phyloP scores from a whole-genome alignment of 164 flowering plant genomes.

The Magnolia changhungtana region DNA sequence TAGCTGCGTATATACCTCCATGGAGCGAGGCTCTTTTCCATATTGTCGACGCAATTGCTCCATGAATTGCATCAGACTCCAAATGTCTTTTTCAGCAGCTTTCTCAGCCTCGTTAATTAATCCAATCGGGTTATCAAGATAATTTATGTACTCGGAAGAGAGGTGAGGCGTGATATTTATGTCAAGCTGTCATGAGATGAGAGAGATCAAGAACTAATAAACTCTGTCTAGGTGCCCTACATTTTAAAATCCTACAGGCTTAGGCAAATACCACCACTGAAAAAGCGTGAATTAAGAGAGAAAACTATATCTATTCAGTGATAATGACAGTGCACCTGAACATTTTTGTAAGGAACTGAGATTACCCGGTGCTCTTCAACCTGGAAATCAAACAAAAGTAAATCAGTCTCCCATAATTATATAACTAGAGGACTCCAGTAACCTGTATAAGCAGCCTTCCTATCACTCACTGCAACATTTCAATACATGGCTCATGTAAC shows the following conservation, averaged over 20 bases:
- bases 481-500: too few relatives aligned
- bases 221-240: background rate
- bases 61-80: slow-evolving; percentile 83
- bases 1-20: slow-evolving; percentile 45
- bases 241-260: background rate
- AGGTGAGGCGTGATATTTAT: slow-evolving; percentile 71
- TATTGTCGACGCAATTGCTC: slow-evolving; percentile 80
- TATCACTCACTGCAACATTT: background rate
- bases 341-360: slow-evolving; percentile 70
- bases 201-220: slow-evolving; percentile 8
- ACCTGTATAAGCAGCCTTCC: background rate
- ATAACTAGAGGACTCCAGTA: background rate
- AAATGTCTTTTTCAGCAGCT: slow-evolving; percentile 76
- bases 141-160: slow-evolving; percentile 89
- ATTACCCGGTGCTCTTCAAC: slow-evolving; percentile 80
- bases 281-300: background rate
- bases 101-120: slow-evolving; percentile 70
- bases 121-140: slow-evolving; percentile 86
- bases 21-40: slow-evolving; percentile 91
- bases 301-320: background rate
- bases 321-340: slow-evolving; percentile 48
- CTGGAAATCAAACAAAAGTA: slow-evolving; percentile 34
- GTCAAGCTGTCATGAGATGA: slow-evolving; percentile 57
- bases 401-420: slow-evolving; percentile 4
- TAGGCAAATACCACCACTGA: background rate